Base-by-base conservation (phyloP, 176 grass and related monocot species). In the Eragrostis nindensis region DNA sequence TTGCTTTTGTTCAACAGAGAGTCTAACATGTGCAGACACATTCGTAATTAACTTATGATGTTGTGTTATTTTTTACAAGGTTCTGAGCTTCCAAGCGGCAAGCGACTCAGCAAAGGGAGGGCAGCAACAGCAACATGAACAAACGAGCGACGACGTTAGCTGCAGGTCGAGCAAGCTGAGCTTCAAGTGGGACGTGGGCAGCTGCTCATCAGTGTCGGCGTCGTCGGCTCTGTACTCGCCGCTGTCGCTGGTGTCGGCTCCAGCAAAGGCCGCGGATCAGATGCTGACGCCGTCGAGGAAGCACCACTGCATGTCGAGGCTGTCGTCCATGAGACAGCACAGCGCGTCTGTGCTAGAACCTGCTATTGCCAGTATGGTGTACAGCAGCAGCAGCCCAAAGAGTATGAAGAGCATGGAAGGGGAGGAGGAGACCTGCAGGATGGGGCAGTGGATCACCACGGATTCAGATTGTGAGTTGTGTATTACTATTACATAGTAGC, bases 151-250 rank as follows among this genome's bases (percentile, higher is more conserved):
- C 1, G 82, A 71, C 40, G 21, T 18, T 66, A 82, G 78, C 38
- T 82, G 41, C 67, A 82, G 54, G 52, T 73, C 68, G 18, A 74
- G 87, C 65, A 89, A 89, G 82, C 77, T 85, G 77, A 89, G 87
- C 82, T 85, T 85, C 83, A 89, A 89, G 72, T 89, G 87, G 87
- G 87, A 89, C 72, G 83, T 60, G 8, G 87, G 82, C 8, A 89
- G 87, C 83, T 89, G 82, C 83, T 89, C 87, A 8, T 89, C 87
- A 1, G 73, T 54, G 24, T 72, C 74, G 1, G 53, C 73, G 2
- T 85, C 82, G 26, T 82, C 87, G 6, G 82, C 70, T 69, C 71
- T 63, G 5, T 81, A 85, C 73, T 89, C 87, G 19, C 87, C 87
- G 3, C 16, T 85, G n/a, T 89, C 87, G 3, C 75, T 80, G 10